A percentile compares a stretch with the other conserved stretches of the same genome.
Conservation (phyloP, 441 rosid species). For the Populus hybrid region DNA sequence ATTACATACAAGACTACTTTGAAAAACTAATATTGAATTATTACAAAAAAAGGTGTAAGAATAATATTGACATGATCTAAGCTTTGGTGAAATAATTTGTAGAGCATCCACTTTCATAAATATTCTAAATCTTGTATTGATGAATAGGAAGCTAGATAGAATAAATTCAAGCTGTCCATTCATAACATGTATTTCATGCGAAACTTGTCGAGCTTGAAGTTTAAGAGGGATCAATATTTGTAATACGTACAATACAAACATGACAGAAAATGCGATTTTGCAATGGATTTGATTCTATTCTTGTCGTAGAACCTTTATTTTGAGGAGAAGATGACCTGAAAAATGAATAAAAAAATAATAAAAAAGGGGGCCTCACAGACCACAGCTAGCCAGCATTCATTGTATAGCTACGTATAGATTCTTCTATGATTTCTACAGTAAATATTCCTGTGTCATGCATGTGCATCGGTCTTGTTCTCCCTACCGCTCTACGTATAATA, state of each 20-base stretch:
- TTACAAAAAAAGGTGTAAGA: too few relatives aligned
- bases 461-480: neutral
- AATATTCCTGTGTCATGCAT: neutral
- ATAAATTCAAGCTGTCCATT: too few relatives aligned
- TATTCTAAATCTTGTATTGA: too few relatives aligned
- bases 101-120: too few relatives aligned
- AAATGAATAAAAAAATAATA: too few relatives aligned
- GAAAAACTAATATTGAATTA: too few relatives aligned
- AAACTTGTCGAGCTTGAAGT: too few relatives aligned
- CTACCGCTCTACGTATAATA: neutral
- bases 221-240: neutral
- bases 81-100: too few relatives aligned
- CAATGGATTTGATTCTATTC: neutral
- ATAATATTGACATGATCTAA: too few relatives aligned
- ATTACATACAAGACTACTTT: too few relatives aligned
- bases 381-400: neutral
- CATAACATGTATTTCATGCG: too few relatives aligned
- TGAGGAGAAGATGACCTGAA: neutral
- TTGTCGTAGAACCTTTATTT: neutral
- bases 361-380: neutral
- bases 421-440: neutral
- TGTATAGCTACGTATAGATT: neutral
- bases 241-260: neutral
- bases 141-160: too few relatives aligned
- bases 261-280: slow-evolving; percentile 4